phyloP scores from a whole-genome alignment of 73 alveolate genomes.

The Paramecium sexaurelia region DNA sequence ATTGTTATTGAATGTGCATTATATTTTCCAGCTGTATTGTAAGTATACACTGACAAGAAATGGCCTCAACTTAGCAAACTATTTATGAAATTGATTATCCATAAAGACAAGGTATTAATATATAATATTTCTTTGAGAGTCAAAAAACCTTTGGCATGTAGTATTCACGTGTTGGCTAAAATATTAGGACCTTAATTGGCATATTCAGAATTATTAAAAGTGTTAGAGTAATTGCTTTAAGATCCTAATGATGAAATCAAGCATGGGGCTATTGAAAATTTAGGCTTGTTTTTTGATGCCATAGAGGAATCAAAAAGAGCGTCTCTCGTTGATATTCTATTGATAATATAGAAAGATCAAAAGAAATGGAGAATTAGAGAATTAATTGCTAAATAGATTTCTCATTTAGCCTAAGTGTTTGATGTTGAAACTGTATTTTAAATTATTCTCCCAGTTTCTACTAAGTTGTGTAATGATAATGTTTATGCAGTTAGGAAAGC shows the following conservation, averaged over 20 bases:
- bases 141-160: conserved; percentile 72
- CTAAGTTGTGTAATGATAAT: conserved; percentile 60
- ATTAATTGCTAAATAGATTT: conserved; percentile 63
- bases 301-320: conserved; percentile 54
- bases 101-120: conserved; percentile 49
- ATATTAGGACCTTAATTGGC: conserved; percentile 70
- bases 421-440: conserved; percentile 60
- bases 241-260: conserved; percentile 70
- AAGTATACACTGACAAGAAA: conserved; percentile 43
- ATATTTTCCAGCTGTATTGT: conserved; percentile 61
- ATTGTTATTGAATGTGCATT: conserved; percentile 57
- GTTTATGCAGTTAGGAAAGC: conserved; percentile 61
- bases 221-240: conserved; percentile 56
- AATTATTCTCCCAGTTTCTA: conserved; percentile 52
- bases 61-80: conserved; percentile 46
- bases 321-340: conserved; percentile 32
- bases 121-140: conserved; percentile 53
- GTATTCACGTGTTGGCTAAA: conserved; percentile 78
- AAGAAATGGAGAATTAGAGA: conserved; percentile 69
- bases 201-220: conserved; percentile 61
- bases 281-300: conserved; percentile 47
- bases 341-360: conserved; percentile 48
- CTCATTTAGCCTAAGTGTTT: conserved; percentile 36
- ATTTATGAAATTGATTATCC: background rate
- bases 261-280: conserved; percentile 56